Base-by-base conservation (phyloP, 306 rosid genomes). In the Medicago arabica region DNA sequence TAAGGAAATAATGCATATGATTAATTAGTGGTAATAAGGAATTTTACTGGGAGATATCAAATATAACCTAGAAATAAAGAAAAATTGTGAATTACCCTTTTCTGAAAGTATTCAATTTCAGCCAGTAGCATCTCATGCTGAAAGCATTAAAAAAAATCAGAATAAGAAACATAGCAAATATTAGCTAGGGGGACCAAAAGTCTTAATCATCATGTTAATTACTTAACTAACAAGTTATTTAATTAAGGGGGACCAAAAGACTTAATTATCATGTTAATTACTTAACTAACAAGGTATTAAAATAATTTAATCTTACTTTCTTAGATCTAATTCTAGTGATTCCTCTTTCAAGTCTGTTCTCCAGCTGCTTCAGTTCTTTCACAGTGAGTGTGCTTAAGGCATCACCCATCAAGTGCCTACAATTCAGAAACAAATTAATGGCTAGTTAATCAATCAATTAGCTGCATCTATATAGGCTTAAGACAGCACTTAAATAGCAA, bases 391-490 rank as follows among this genome's bases (percentile, higher is more conserved):
- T 80, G 88, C 93, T 86, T 83, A 92, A 76, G 58, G 93, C 87
- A 80, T 92, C 98, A 16, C 98, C 98, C 95, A 90, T 87, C 78
- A 94, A 82, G 82, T 90, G 90, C 89, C 98, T 94, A 75, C 72
- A 82, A 31, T 61, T 61, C 2, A 61, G 25, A 17, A 53, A 53
- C 25, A 53, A 17, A 53, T 53, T 53, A 53, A 16, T 53, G 12
- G 16, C n/a, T 34, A 34, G 38, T 34, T 34, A 34, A 34, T 34
- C 38, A 34, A 4, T 34, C 38, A 34, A 34, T 34, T 34, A 34
- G 38, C 7, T 34, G 38, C 38, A 34, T 34, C 38, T 34, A 34
- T 4, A 34, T 34, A 34, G 38, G 38, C 6, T 34, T 34, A 34
- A 34, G 38, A 34, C 38, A 34, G 7, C 0, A 34, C 38, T 34